Evolutionary conservation across 352 stramenopile species (phyloP).

Genomic region (Phytopythium oedochilum): DNA sequence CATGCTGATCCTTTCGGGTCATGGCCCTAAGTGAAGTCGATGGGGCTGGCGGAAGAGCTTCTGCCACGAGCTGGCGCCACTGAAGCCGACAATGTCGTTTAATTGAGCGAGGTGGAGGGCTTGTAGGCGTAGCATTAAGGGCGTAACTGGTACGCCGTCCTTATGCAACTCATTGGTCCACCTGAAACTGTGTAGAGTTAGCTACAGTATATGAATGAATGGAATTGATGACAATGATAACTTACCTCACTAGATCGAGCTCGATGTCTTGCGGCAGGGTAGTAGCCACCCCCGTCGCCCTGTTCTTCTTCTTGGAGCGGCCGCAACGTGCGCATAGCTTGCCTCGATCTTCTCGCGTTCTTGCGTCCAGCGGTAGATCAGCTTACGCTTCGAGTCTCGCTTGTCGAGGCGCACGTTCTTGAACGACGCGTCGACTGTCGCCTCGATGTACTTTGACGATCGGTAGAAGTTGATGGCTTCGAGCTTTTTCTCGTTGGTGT

Average conservation of each 20-base stretch:
- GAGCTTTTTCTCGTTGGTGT: neutral
- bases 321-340: neutral
- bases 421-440: neutral
- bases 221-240: neutral
- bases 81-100: conserved; percentile 2
- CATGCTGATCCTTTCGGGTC: conserved; percentile 6
- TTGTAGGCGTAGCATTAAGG: conserved; percentile 8
- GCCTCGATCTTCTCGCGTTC: neutral
- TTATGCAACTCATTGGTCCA: neutral
- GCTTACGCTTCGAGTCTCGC: neutral
- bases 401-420: neutral
- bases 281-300: neutral
- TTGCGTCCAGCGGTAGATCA: neutral
- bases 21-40: conserved; percentile 4
- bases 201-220: no score
- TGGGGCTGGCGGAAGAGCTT: conserved; percentile 1
- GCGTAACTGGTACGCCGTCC: conserved; percentile 7
- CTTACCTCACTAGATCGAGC: neutral
- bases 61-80: conserved; percentile 5
- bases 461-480: neutral
- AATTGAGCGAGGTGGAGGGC: conserved; percentile 2
- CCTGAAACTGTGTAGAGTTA: no score
- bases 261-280: neutral
- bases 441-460: neutral
- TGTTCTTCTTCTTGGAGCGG: neutral